Base-by-base conservation (phyloP, 2,329 filamentous ascomycete genomes). In the Proliferodiscus dingleyae region DNA sequence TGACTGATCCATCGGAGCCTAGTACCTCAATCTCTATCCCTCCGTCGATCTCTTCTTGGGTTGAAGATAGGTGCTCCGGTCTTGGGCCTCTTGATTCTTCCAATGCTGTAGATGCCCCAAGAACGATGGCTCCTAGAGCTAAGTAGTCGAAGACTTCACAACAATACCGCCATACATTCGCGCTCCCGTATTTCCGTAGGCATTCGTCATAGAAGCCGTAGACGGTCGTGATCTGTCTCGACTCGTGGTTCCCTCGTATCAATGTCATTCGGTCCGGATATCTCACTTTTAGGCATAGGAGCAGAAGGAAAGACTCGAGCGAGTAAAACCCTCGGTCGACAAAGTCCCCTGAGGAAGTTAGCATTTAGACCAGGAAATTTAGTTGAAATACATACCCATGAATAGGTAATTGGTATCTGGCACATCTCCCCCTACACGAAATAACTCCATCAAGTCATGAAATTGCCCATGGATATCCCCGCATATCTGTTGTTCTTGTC, bases 171-270 rank as follows among this genome's bases (percentile, higher is more conserved):
- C 91, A 97, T 1, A 97, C 91, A 60, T 96, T 97, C 29, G 91
- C 90, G 63, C 86, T 95, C 50, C 91, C 91, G 62, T 97, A 97
- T 69, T 97, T 97, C 43, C 91, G 78, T 53, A 96, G 75, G 62
- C 91, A 97, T 70, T 97, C 91, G 63, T 97, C 91, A 71, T 97
- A 97, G 71, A 97, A 97, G 52, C 91, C 91, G 65, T 97, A 97
- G 11, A 97, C 91, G 4, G 89, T 95, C 18, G 91, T 97, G 55
- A 97, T 97, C 67, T 97, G 91, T 48, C 91, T 82, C 36, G 90
- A 96, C 69, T 97, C 91, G 72, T 95, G 89, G 66, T 95, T 95
- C 54, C 91, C 91, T 53, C 91, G 80, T 61, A 97, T 95, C 33
- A 97, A 78, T 3, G 93, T 97, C 72, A 97, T 96, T 57, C 93